A percentile compares a stretch with the other conserved stretches of the same genome.
Evolutionary conservation across 2,329 filamentous ascomycete species (phyloP).

Genomic region (Paracoccidioides lutzii): DNA sequence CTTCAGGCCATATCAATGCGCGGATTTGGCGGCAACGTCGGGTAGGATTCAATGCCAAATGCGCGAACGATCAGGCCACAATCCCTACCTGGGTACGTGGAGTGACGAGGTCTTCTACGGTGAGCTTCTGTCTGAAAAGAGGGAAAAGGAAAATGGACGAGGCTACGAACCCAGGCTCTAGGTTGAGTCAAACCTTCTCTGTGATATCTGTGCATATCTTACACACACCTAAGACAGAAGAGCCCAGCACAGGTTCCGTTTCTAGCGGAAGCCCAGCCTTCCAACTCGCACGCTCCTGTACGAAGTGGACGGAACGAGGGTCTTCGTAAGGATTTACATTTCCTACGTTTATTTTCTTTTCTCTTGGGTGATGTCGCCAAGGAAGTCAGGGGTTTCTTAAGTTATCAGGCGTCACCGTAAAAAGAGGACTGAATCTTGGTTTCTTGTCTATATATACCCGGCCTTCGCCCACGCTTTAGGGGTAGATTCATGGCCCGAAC

Average conservation of each 20-base stretch:
- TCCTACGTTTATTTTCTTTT: neutral
- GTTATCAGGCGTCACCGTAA: neutral
- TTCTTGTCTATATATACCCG: neutral
- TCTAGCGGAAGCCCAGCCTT: neutral
- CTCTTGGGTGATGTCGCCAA: neutral
- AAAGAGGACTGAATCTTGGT: neutral
- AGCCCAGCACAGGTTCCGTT: neutral
- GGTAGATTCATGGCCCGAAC: no score
- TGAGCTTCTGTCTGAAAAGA: neutral
- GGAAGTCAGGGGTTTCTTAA: neutral
- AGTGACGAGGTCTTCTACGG: neutral
- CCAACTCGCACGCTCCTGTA: neutral
- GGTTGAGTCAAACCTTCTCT: neutral
- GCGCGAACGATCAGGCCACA: neutral
- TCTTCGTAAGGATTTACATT: neutral
- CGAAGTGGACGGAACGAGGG: neutral
- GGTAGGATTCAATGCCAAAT: neutral
- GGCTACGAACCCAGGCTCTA: neutral
- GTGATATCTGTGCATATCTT: neutral
- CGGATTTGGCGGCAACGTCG: neutral
- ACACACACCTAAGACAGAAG: neutral
- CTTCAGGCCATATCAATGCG: neutral
- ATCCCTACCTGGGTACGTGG: neutral
- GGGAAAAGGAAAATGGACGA: neutral
- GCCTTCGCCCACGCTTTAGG: neutral